Percentiles rank a stretch among this genome's conserved stretches.
phyloP scores from a whole-genome alignment of 768 basidiomycete genomes.

The Kondoa subrosea region DNA sequence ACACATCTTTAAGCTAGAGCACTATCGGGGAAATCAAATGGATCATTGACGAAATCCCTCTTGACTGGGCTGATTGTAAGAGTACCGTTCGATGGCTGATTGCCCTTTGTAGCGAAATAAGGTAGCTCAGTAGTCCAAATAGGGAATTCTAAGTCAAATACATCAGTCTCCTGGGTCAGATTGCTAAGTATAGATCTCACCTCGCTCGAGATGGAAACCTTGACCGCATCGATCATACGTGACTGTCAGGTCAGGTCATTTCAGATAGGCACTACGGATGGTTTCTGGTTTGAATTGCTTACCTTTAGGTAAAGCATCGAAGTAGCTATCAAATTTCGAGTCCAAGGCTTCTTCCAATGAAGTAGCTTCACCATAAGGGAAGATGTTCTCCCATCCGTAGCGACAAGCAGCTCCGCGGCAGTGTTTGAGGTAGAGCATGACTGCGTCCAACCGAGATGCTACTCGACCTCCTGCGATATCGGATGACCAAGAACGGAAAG shows the following conservation, averaged over 20 bases:
- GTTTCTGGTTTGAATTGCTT: too few relatives aligned
- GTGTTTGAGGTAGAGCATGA: slow-evolving; percentile 14
- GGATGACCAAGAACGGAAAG: neutral
- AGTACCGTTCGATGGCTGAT: neutral
- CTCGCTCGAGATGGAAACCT: neutral
- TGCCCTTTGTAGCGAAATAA: neutral
- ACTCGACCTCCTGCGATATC: neutral
- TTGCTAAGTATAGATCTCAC: neutral
- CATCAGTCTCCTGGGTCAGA: neutral
- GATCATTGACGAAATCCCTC: neutral
- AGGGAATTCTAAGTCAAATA: neutral
- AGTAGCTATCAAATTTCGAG: neutral
- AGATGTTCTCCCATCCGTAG: neutral
- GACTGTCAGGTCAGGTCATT: too few relatives aligned
- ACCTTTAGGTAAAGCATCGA: neutral
- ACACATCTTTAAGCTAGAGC: neutral
- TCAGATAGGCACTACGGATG: too few relatives aligned
- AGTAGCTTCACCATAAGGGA: neutral
- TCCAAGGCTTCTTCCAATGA: neutral
- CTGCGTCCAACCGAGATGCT: slow-evolving; percentile 18
- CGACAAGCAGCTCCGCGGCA: neutral
- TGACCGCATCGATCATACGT: neutral
- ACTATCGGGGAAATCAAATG: neutral
- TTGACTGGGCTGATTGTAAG: neutral
- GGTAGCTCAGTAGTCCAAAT: neutral